These are phyloP conservation scores for Corymbia maculata DNA, from an alignment of 345 rosid species.

Conservation along the genomic window DNA sequence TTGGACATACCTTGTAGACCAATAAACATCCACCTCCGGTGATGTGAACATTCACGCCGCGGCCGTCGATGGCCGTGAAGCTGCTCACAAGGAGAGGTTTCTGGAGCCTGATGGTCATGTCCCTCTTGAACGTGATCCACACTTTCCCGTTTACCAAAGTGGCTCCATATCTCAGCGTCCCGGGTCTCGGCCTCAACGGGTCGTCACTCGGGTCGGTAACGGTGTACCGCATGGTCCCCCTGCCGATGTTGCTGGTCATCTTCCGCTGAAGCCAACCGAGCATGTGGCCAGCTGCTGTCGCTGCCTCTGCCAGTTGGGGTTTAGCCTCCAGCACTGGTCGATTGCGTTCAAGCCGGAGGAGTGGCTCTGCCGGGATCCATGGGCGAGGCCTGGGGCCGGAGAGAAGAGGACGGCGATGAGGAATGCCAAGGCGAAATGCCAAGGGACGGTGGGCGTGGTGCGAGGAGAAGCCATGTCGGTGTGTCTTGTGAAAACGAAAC, in stretches of 20 bases:
- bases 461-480: not conserved
- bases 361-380: not conserved
- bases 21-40: slow-evolving; percentile 49
- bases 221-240: slow-evolving; percentile 22
- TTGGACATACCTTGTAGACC: slow-evolving; percentile 25
- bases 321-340: slow-evolving; percentile 58
- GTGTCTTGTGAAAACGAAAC: not conserved
- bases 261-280: slow-evolving; percentile 52
- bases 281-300: slow-evolving; percentile 49
- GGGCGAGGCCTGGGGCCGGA: not conserved
- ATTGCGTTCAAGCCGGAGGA: slow-evolving; percentile 26
- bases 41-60: slow-evolving; percentile 46
- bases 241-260: slow-evolving; percentile 55
- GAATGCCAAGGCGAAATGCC: slow-evolving; percentile 4
- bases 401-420: not conserved
- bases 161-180: slow-evolving; percentile 60
- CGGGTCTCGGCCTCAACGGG: slow-evolving; percentile 52
- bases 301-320: slow-evolving; percentile 36
- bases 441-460: not conserved
- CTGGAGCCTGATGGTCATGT: slow-evolving; percentile 46
- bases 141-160: slow-evolving; percentile 40
- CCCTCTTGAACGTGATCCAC: slow-evolving; percentile 61
- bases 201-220: slow-evolving; percentile 63
- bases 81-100: slow-evolving; percentile 57
- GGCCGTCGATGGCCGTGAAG: slow-evolving; percentile 69